Percentiles rank a stretch among this genome's conserved stretches.
These are phyloP conservation scores for Hyaloscypha finlandica DNA, from an alignment of 495 filamentous ascomycete genomes.

Conservation along the genomic window DNA sequence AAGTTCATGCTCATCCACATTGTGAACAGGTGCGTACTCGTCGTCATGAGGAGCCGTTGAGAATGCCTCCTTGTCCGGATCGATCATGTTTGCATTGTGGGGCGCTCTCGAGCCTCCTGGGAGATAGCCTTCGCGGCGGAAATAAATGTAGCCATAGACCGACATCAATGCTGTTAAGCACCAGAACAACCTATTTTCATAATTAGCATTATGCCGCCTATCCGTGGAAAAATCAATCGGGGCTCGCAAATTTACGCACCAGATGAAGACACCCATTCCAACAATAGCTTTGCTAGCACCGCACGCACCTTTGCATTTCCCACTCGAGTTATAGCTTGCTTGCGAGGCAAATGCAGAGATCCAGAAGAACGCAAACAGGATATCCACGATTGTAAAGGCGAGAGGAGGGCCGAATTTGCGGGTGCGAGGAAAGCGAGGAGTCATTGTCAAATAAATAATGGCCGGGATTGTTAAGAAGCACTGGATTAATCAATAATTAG, in stretches of 20 bases:
- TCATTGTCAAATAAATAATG: slow-evolving; percentile 79
- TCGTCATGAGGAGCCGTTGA: slow-evolving; percentile 51
- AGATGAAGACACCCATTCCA: slow-evolving; percentile 78
- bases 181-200: slow-evolving; percentile 67
- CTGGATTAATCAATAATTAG: slow-evolving; percentile 44
- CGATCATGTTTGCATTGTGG: slow-evolving; percentile 51
- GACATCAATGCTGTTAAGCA: slow-evolving; percentile 70
- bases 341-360: slow-evolving; percentile 79
- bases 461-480: slow-evolving; percentile 84
- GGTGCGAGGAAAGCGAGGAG: slow-evolving; percentile 82
- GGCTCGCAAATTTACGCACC: slow-evolving; percentile 52
- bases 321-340: slow-evolving; percentile 61
- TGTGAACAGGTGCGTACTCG: slow-evolving; percentile 45
- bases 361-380: slow-evolving; percentile 77
- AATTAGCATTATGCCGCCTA: neutral
- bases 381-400: slow-evolving; percentile 75
- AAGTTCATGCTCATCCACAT: slow-evolving; percentile 30
- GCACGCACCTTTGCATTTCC: slow-evolving; percentile 59
- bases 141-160: slow-evolving; percentile 76
- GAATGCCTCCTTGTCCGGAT: slow-evolving; percentile 60
- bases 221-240: slow-evolving; percentile 2
- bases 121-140: slow-evolving; percentile 71
- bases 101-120: slow-evolving; percentile 63
- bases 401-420: slow-evolving; percentile 79
- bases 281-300: slow-evolving; percentile 73